Conservation (phyloP, 352 stramenopile species). For the Blastocystis sp. region DNA sequence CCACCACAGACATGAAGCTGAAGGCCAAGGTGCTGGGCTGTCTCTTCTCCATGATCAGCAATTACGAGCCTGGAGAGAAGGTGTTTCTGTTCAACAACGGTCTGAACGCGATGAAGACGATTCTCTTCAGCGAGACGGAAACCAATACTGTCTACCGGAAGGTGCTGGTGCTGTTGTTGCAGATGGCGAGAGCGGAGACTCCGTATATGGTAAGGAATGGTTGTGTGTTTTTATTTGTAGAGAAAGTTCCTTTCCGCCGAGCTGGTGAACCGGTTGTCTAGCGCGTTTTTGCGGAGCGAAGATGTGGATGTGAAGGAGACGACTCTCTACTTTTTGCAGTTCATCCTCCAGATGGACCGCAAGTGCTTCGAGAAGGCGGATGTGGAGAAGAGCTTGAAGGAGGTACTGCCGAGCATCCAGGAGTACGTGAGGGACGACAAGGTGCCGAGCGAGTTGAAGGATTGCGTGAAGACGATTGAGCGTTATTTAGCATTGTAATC, state of each 20-base stretch:
- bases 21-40: constrained; percentile 21
- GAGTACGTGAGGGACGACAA: neutral
- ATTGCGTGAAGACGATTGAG: constrained; percentile 15
- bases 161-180: constrained; percentile 7
- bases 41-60: constrained; percentile 32
- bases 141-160: neutral
- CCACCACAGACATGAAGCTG: constrained; percentile 4
- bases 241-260: constrained; percentile 59
- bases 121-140: neutral
- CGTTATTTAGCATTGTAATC: constrained; percentile 14
- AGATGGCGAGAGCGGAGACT: neutral
- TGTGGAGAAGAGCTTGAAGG: constrained; percentile 8
- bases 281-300: neutral
- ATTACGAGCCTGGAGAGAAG: constrained; percentile 42
- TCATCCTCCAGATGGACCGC: constrained; percentile 34
- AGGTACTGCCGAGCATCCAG: neutral
- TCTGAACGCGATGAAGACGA: constrained; percentile 46
- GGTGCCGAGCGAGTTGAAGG: constrained; percentile 20
- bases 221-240: no score
- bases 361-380: constrained; percentile 28
- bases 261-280: constrained; percentile 30
- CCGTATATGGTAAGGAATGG: constrained; percentile 45
- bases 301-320: constrained; percentile 52
- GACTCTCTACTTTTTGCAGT: neutral
- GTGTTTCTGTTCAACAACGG: constrained; percentile 55